These are phyloP conservation scores for Starmerella etchellsii DNA, from an alignment of 805 yeast genomes.

Conservation along the genomic window DNA sequence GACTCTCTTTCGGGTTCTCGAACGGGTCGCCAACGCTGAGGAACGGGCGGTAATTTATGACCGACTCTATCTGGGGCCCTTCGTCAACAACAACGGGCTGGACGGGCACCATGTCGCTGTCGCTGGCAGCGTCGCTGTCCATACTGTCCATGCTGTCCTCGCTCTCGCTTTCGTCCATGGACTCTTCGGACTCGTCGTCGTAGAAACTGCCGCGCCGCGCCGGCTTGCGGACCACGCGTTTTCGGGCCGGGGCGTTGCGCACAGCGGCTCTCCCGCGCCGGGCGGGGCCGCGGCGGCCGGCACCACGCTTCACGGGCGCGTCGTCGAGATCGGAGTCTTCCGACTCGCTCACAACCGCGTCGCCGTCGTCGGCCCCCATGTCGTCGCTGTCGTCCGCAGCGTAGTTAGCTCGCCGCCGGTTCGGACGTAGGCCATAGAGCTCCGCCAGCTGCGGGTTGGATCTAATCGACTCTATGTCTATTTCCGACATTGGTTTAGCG, in stretches of 20 bases:
- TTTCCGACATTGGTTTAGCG: slow-evolving; percentile 17
- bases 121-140: slow-evolving; percentile 2
- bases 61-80: slow-evolving; percentile 33
- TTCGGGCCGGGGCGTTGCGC: not conserved
- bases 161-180: slow-evolving; percentile 2
- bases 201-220: slow-evolving; percentile 15
- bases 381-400: slow-evolving; percentile 19
- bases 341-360: slow-evolving; percentile 6
- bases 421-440: slow-evolving; percentile 33
- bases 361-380: slow-evolving; percentile 11
- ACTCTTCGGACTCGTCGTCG: slow-evolving; percentile 20
- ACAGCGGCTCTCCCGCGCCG: not conserved
- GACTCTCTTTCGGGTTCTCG: slow-evolving; percentile 45
- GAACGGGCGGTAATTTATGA: slow-evolving; percentile 42
- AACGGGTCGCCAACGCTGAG: slow-evolving; percentile 27
- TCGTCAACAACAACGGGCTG: too few species aligned
- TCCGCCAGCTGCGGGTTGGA: slow-evolving; percentile 24
- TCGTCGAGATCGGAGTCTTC: slow-evolving; percentile 12
- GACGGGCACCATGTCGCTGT: not conserved
- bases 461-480: slow-evolving; percentile 18
- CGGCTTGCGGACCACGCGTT: slow-evolving; percentile 2
- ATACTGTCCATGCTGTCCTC: slow-evolving; percentile 2
- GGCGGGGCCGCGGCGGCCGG: not conserved
- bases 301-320: slow-evolving; percentile 6
- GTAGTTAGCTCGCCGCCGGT: slow-evolving; percentile 23